phyloP scores from a whole-genome alignment of 2,329 filamentous ascomycete species.

The Coniella lustricola region DNA sequence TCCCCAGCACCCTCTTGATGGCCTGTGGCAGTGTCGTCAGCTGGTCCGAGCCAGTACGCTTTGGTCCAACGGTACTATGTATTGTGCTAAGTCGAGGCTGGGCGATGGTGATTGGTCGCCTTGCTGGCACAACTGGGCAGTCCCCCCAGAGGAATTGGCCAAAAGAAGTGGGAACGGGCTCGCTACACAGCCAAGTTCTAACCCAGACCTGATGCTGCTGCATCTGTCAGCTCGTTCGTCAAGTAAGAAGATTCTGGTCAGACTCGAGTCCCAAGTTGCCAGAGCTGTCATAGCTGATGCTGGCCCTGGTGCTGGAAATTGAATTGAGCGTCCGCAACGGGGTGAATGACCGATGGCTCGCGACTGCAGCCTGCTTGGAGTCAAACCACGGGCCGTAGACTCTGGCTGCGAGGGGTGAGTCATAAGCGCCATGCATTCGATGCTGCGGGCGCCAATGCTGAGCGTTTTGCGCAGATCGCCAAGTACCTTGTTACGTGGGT shows the following conservation, averaged over 20 bases:
- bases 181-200: too few relatives aligned
- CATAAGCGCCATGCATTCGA: slow-evolving; percentile 3
- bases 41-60: background rate
- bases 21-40: slow-evolving; percentile 5
- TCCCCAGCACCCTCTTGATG: background rate
- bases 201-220: too few relatives aligned
- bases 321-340: too few relatives aligned
- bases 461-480: background rate
- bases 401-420: slow-evolving; percentile 4
- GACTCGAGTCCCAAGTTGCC: too few relatives aligned
- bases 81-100: background rate
- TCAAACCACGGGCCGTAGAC: background rate
- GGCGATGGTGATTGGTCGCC: background rate
- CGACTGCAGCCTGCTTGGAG: slow-evolving; percentile 10
- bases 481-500: too few relatives aligned
- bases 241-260: too few relatives aligned
- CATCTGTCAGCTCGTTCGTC: too few relatives aligned
- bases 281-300: too few relatives aligned
- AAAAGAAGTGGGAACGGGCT: background rate
- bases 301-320: too few relatives aligned
- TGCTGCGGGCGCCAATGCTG: background rate
- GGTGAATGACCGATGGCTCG: background rate
- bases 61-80: background rate
- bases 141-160: background rate
- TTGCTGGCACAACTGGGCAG: background rate